Conservation (phyloP, 441 rosid genomes). For the Codiaeum variegatum region DNA sequence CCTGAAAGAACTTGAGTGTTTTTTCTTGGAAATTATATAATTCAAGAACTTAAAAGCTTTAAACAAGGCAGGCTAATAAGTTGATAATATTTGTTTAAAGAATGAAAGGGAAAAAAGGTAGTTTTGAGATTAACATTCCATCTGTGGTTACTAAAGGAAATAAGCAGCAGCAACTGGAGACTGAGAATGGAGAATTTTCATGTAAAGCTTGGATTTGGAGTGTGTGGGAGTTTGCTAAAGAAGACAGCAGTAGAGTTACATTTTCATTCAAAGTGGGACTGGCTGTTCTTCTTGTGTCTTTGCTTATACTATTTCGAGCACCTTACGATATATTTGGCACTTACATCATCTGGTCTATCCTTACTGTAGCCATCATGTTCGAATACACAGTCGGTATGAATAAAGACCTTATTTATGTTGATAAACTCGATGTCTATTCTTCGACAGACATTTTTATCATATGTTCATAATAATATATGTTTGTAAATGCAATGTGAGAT, state of each 20-base stretch:
- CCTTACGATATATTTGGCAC: conserved; percentile 63
- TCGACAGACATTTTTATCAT: no score
- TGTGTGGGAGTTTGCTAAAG: conserved; percentile 51
- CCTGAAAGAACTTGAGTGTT: neutral
- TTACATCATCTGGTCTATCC: conserved; percentile 64
- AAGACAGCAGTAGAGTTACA: conserved; percentile 46
- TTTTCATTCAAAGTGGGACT: conserved; percentile 64
- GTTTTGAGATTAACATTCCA: conserved; percentile 39
- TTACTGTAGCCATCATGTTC: conserved; percentile 71
- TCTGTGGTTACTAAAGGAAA: conserved; percentile 24
- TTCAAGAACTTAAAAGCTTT: conserved; percentile 11
- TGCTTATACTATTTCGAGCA: conserved; percentile 52
- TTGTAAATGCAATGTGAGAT: no score
- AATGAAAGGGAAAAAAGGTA: conserved; percentile 62
- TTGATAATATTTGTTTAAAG: conserved; percentile 26
- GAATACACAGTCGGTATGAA: conserved; percentile 64
- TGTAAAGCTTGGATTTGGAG: conserved; percentile 36
- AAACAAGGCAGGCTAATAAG: conserved; percentile 19
- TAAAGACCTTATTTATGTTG: neutral
- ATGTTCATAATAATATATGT: no score
- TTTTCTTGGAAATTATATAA: conserved; percentile 5
- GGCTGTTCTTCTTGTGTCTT: conserved; percentile 57
- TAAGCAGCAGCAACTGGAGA: conserved; percentile 18
- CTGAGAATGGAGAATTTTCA: conserved; percentile 25
- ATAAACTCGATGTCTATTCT: no score